Base-by-base conservation (phyloP, 2,329 filamentous ascomycete species). In the Paracamarosporium sp. region DNA sequence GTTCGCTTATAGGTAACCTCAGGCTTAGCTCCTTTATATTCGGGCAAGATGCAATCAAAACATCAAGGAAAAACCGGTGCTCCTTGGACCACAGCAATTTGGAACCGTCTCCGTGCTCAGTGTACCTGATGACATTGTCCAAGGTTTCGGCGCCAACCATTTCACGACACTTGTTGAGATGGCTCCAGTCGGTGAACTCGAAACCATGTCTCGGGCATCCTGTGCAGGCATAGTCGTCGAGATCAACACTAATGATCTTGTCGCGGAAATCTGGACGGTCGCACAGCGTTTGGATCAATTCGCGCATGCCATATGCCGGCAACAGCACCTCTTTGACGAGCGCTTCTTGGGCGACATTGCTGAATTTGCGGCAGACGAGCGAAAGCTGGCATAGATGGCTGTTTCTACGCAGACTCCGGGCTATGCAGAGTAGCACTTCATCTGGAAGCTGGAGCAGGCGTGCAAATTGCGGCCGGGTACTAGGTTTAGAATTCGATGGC, bases 21-120 rank as follows among this genome's bases (percentile, higher is more conserved):
- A 65, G 7, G 6, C 48, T 54, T 1, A 68, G 6, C 9, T 55
- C 46, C 30, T 48, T 65, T 13, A 68, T 50, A 27, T 63, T 64
- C 17, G 59, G 56, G 33, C 61, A 60, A 5, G 62, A 33, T 1
- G 53, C 45, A 17, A 61, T 24, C 6, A 68, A 52, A 12, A 61
- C 35, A 22, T 62, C 56, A 9, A 67, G 41, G 12, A 60, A 62
- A 35, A 60, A 63, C 11, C 47, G 57, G 24, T 53, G 44, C 2
- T 47, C 48, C 7, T n/a, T 22, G 6, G 35, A 46, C 57, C 56
- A 66, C 1, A 53, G 12, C 1, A 28, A n/a, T 27, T 44, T 2
- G 17, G 22, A 13, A 40, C 33, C 1, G 5, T 51, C 25, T 8
- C 27, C 17, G 5, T 22, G 24, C 12, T 43, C 36, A 4, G 30